Percentiles rank a stretch among this genome's conserved stretches.
Evolutionary conservation across 2,329 filamentous ascomycete species (phyloP).

Genomic region (Triangularia verruculosa): DNA sequence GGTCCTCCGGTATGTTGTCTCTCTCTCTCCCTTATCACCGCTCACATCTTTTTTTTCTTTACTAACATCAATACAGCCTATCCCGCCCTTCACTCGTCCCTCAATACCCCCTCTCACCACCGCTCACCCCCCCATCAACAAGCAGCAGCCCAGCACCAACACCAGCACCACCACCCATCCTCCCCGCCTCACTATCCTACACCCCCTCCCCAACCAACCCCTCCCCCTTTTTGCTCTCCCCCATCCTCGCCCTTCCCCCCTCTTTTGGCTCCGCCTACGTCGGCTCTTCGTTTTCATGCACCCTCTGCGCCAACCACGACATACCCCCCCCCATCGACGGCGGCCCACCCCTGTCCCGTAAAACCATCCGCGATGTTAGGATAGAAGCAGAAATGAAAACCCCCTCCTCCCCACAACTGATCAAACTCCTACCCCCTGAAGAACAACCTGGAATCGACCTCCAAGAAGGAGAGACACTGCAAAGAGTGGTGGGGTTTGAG

Average conservation of each 20-base stretch:
- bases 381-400: constrained; percentile 96
- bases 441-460: constrained; percentile 49
- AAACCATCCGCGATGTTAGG: constrained; percentile 68
- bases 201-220: constrained; percentile 46
- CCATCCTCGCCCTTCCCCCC: constrained; percentile 77
- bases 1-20: constrained; percentile 57
- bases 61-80: constrained; percentile 52
- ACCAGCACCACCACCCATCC: constrained; percentile 39
- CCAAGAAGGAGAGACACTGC: constrained; percentile 64
- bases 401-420: constrained; percentile 4
- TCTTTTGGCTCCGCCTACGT: constrained; percentile 94
- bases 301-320: constrained; percentile 94
- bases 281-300: constrained; percentile 91
- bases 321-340: constrained; percentile 30
- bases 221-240: constrained; percentile 56
- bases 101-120: constrained; percentile 61
- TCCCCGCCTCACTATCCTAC: constrained; percentile 72
- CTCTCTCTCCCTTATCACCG: background rate
- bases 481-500: constrained; percentile 80
- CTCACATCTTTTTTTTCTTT: background rate
- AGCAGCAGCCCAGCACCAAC: too few species aligned
- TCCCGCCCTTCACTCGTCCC: constrained; percentile 75
- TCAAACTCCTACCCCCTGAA: background rate
- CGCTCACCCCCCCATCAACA: constrained; percentile 39
- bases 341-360: constrained; percentile 29